A percentile compares a stretch with the other conserved stretches of the same genome.
These are phyloP conservation scores for Cystofilobasidium bisporidii DNA, from an alignment of 768 basidiomycete genomes.

Conservation along the genomic window DNA sequence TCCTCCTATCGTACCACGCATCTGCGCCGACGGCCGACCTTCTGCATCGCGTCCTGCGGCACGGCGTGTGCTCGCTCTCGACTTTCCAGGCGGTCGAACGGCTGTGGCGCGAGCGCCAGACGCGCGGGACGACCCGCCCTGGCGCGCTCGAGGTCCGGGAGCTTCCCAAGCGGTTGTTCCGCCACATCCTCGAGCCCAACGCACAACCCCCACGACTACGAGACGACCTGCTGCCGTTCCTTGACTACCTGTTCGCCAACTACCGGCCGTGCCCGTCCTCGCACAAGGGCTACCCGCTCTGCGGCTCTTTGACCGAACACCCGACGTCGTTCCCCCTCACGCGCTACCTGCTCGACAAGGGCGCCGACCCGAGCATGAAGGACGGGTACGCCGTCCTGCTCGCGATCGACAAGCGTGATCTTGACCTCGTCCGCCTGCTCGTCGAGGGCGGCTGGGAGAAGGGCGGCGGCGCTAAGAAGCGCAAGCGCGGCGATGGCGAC, in stretches of 20 bases:
- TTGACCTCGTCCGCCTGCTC: conserved; percentile 62
- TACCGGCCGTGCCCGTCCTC: conserved; percentile 52
- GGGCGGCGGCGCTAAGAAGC: conserved; percentile 12
- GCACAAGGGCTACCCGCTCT: conserved; percentile 70
- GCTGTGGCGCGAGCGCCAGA: conserved; percentile 47
- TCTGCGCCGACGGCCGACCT: conserved; percentile 26
- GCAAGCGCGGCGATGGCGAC: conserved; percentile 28
- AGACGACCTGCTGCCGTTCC: conserved; percentile 32
- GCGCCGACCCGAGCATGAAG: conserved; percentile 60
- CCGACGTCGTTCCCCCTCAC: conserved; percentile 48
- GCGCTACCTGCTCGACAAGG: conserved; percentile 57
- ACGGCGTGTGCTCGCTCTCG: conserved; percentile 35
- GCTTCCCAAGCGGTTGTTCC: conserved; percentile 61
- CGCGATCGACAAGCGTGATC: conserved; percentile 62
- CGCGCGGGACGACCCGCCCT: conserved; percentile 28
- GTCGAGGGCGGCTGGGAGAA: conserved; percentile 48
- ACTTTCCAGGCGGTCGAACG: conserved; percentile 33
- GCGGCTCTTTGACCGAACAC: conserved; percentile 55
- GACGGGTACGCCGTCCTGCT: conserved; percentile 58
- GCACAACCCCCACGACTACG: conserved; percentile 35
- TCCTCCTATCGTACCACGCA: conserved; percentile 47
- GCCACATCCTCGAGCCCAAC: conserved; percentile 40
- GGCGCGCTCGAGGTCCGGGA: conserved; percentile 33
- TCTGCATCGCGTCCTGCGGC: conserved; percentile 33
- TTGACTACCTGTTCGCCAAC: conserved; percentile 38